These are phyloP conservation scores for Phanerochaete carnosa DNA, from an alignment of 768 basidiomycete species.

Conservation along the genomic window DNA sequence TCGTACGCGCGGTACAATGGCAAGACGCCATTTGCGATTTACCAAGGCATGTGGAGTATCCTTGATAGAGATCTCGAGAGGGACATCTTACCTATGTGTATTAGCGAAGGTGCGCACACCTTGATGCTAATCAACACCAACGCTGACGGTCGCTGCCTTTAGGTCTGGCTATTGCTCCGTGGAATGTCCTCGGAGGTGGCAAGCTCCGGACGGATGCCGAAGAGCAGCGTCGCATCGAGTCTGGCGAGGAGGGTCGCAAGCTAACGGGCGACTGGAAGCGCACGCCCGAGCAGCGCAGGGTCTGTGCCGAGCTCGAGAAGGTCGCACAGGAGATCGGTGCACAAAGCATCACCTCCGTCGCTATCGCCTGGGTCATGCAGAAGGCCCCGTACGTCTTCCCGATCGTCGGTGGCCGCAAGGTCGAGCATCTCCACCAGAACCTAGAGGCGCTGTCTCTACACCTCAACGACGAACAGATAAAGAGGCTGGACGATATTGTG, in stretches of 20 bases:
- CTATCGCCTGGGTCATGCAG: constrained; percentile 49
- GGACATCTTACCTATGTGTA: constrained; percentile 32
- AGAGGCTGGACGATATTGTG: constrained; percentile 36
- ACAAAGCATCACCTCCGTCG: constrained; percentile 20
- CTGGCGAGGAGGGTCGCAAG: constrained; percentile 28
- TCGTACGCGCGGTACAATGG: constrained; percentile 31
- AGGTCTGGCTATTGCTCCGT: constrained; percentile 37
- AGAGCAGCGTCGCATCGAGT: constrained; percentile 22
- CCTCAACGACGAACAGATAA: constrained; percentile 40
- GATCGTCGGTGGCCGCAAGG: constrained; percentile 45
- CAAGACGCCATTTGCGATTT: constrained; percentile 38
- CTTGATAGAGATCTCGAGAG: constrained; percentile 34
- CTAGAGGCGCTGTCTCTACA: constrained; percentile 43
- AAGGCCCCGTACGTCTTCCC: constrained; percentile 49
- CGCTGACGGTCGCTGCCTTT: neutral
- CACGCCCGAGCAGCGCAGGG: constrained; percentile 33
- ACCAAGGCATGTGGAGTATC: constrained; percentile 31
- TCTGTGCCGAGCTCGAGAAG: constrained; percentile 41
- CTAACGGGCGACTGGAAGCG: constrained; percentile 36
- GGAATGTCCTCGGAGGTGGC: constrained; percentile 37
- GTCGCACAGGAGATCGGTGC: constrained; percentile 45
- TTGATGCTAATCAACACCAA: neutral
- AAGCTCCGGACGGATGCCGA: constrained; percentile 33
- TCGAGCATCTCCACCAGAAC: constrained; percentile 45
- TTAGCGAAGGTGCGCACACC: constrained; percentile 6